Conservation (phyloP, 331 rosid species). For the Malus hybrid region DNA sequence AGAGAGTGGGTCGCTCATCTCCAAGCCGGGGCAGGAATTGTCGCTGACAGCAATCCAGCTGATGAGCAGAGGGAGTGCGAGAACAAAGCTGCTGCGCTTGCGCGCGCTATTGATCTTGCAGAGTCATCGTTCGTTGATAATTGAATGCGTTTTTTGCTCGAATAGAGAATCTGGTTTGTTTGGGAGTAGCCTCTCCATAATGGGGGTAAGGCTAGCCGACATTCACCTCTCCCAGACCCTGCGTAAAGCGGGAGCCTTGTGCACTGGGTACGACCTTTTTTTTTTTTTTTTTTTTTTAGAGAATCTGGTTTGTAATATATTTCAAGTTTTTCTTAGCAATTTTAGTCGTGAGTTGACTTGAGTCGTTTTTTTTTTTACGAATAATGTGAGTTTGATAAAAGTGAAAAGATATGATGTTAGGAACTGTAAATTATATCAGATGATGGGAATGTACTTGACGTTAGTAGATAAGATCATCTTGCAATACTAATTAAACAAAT, state of each 20-base stretch:
- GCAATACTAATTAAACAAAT: too few relatives aligned
- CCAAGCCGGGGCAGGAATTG: slow-evolving; percentile 94
- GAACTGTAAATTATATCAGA: background rate
- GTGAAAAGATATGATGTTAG: background rate
- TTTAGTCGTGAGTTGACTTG: background rate
- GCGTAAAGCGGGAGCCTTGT: too few relatives aligned
- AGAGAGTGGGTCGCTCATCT: slow-evolving; percentile 89
- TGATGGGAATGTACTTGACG: background rate
- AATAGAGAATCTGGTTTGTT: background rate
- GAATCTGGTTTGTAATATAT: background rate
- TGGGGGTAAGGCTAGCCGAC: too few relatives aligned
- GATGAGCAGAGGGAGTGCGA: slow-evolving; percentile 95
- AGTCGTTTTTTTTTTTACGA: background rate
- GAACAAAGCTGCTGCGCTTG: slow-evolving; percentile 92
- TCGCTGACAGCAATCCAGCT: slow-evolving; percentile 81
- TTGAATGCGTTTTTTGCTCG: background rate
- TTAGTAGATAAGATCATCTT: too few relatives aligned
- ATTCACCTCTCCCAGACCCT: too few relatives aligned
- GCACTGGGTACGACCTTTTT: too few relatives aligned
- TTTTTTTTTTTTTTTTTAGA: background rate
- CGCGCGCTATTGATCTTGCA: slow-evolving; percentile 90
- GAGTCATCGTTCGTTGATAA: slow-evolving; percentile 69
- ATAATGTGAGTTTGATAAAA: background rate
- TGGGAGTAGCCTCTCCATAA: too few relatives aligned
- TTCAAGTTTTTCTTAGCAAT: background rate